Base-by-base conservation (phyloP, 192 early-diverging fungal genomes). In the Entophlyctis luteolus region DNA sequence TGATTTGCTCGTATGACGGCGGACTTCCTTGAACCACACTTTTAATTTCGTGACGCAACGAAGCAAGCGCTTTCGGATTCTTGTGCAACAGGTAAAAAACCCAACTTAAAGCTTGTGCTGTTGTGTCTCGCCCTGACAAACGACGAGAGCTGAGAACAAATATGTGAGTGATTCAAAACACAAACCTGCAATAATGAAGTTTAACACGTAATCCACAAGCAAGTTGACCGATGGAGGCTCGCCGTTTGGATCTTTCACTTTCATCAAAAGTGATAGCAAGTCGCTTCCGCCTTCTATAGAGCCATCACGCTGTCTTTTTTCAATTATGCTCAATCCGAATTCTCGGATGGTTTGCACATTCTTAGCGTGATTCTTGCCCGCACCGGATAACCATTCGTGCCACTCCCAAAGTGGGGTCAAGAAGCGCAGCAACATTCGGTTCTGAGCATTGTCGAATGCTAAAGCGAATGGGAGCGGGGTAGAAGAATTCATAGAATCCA, bases 31-130 rank as follows among this genome's bases (percentile, higher is more conserved):
- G 36, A 22, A 72, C 18, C 0, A 57, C 37, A 27, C 58, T 27
- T 16, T 36, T 31, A 49, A 77, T 73, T 62, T 81, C 79, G 20
- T 48, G 33, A n/a, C 20, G 48, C 16, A 79, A 70, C 31, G 20
- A 18, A n/a, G 59, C 46, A 18, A 72, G 34, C 16, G 45, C 59
- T 4, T 39, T 39, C 2, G 81, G 80, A 49, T 80, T 62, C 59
- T 66, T 65, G 68, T 74, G 53, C 8, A 88, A 65, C 22, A 60
- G 42, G 38, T 72, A 79, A 25, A 81, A 60, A 52, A 81, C 78
- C 84, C 87, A 87, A 23, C 67, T 62, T 12, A 86, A 67, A 1
- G 77, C 75, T 59, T 84, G 77, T 20, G 90, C 76, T 36, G 86
- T 84, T 34, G 84, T 76, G 72, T 86, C 77, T 62, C 86, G 75